Base-by-base conservation (phyloP, 345 rosid genomes). In the Citrus reticulata region DNA sequence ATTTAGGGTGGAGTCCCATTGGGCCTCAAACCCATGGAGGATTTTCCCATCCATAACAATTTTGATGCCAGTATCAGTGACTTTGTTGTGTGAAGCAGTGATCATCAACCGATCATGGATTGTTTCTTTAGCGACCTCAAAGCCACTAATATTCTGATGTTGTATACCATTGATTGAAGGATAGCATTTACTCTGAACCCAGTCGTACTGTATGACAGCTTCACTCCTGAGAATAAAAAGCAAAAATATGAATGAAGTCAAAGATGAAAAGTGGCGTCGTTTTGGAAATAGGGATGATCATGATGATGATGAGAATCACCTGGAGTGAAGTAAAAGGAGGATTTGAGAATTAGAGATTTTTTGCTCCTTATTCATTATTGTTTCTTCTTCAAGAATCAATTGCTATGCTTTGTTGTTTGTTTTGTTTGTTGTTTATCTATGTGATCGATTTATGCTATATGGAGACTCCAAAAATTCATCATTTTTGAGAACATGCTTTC, bases 21-120 rank as follows among this genome's bases (percentile, higher is more conserved):
- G 4, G 0, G 3, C 32, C 32, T 30, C 4, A 30, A 30, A 30
- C 4, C 4, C 4, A 30, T 30, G 4, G 4, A 30, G 32, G 32
- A 30, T 30, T 30, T 30, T 30, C 0, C 32, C 32, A 30, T 30
- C 32, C 37, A 34, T 34, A 5, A 1, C 7, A 5, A 35, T 35
- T 35, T 96, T 96, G 81, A 92, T 83, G 57, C 99, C 99, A 71
- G 91, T 92, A 75, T 96, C 97, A 25, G 86, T 83, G 73, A 85
- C 87, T 83, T 88, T 70, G 78, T 95, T 96, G 84, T 94, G 99
- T 4, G 98, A 96, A 24, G 98, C 98, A 3, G 98, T 94, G 91
- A 96, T 90, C 97, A 96, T 88, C 79, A 96, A 85, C 7, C 98
- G 97, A 68, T 79, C 80, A 86, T 84, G 1, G 92, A 76, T 2